Conservation (phyloP, 768 basidiomycete species). For the Lactifluus rugatus region DNA sequence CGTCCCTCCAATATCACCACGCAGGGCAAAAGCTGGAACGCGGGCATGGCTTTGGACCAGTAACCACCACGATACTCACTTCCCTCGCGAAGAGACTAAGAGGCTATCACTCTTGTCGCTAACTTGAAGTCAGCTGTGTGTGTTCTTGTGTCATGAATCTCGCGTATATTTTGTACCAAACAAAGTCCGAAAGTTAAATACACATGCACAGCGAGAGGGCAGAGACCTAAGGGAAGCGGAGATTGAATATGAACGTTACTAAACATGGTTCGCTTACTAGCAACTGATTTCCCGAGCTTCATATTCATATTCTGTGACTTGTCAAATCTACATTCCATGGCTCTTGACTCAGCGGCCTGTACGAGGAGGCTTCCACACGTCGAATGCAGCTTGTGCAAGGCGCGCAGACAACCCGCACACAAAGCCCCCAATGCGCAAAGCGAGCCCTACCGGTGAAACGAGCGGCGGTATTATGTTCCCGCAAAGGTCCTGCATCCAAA, state of each 20-base stretch:
- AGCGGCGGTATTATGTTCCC: constrained; percentile 36
- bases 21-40: no score
- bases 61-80: no score
- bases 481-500: constrained; percentile 34
- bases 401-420: constrained; percentile 2
- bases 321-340: neutral
- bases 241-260: neutral
- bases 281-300: neutral
- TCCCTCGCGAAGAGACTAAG: no score
- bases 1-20: constrained; percentile 23
- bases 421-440: constrained; percentile 25
- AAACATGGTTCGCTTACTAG: neutral
- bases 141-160: no score
- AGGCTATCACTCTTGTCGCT: no score
- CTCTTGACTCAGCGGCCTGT: neutral
- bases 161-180: neutral
- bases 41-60: no score
- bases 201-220: no score
- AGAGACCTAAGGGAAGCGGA: neutral
- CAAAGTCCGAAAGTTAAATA: neutral
- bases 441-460: constrained; percentile 27
- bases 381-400: constrained; percentile 5
- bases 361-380: neutral
- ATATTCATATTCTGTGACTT: neutral
- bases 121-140: no score